Evolutionary conservation across 2,329 filamentous ascomycete genomes (phyloP), one percentile per base, ranked within the genome.

Genomic region (Xylariaceae sp.): DNA sequence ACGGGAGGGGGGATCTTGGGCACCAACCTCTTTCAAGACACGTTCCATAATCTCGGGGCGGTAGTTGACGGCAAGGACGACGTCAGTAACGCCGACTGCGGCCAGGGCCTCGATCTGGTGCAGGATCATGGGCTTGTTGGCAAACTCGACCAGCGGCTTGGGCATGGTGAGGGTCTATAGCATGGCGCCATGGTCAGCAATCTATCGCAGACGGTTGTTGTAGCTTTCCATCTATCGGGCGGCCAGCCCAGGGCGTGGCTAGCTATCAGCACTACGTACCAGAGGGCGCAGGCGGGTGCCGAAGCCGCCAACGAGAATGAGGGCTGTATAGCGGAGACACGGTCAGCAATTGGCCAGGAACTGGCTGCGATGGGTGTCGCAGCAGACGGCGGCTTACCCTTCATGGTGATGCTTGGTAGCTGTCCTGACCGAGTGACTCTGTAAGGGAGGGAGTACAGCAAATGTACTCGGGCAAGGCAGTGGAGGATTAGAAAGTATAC

Each of bases 291-390:
- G 88, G 76, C 93, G 92, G 74, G 93, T 99, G 78, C 93, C 93
- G 75, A 97, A 99, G 74, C 93, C 94, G 78, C 94, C 94, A 75
- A 97, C 94, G 71, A 97, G 92, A 87, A 96, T 97, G 71, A 97
- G 88, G 78, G 92, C 91, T 97, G 69, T 56, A 62, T 14, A 49
- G 42, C 45, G 42, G 14, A 38, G 48, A 33, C 10, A 47, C 42
- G 13, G 50, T 60, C 31, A 60, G 58, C n/a, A 18, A 45, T 44
- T 31, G 40, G 47, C 31, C 36, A 42, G 44, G 13, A 33, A 31
- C 31, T 22, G 14, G 14, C 31, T 31, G 42, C 42, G 16, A 1
- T 36, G 22, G 19, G 40, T 49, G 36, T 58, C 65, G 48, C 70
- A 62, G 50, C 18, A 13, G 40, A 17, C 40, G 22, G 28, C 18